Percentiles rank a stretch among this genome's conserved stretches.
Evolutionary conservation across 495 filamentous ascomycete species (phyloP).

Genomic region (Aspergillus hancockii): DNA sequence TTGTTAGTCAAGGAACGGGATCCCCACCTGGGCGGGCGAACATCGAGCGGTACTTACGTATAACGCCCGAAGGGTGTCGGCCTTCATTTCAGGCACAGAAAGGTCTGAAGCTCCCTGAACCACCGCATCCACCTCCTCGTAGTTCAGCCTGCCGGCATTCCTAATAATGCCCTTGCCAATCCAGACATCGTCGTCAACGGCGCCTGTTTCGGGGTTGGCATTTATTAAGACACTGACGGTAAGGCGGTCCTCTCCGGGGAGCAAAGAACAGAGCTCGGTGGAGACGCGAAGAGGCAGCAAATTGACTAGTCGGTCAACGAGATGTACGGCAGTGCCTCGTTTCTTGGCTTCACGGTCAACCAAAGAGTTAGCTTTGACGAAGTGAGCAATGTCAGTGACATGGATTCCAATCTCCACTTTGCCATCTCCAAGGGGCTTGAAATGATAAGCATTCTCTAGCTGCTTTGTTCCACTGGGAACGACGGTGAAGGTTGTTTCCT

Average conservation of each 20-base stretch:
- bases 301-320: slow-evolving; percentile 88
- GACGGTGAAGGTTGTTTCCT: slow-evolving; percentile 87
- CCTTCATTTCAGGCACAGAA: slow-evolving; percentile 57
- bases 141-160: slow-evolving; percentile 80
- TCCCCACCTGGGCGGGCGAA: background rate
- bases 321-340: slow-evolving; percentile 90
- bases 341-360: slow-evolving; percentile 98
- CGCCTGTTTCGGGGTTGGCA: slow-evolving; percentile 75
- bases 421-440: slow-evolving; percentile 78
- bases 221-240: slow-evolving; percentile 91
- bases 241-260: slow-evolving; percentile 82
- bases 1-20: slow-evolving; percentile 1
- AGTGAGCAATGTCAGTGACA: slow-evolving; percentile 93
- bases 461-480: slow-evolving; percentile 81
- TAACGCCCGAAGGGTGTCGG: slow-evolving; percentile 73
- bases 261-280: slow-evolving; percentile 82
- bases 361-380: slow-evolving; percentile 92
- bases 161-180: slow-evolving; percentile 92
- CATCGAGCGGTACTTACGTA: slow-evolving; percentile 53
- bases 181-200: slow-evolving; percentile 79
- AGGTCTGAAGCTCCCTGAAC: slow-evolving; percentile 62
- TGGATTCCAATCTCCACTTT: slow-evolving; percentile 94
- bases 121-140: slow-evolving; percentile 80
- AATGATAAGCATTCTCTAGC: slow-evolving; percentile 87
- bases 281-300: slow-evolving; percentile 85